Evolutionary conservation across 2,329 filamentous ascomycete genomes (phyloP).

Genomic region (Colletotrichum tanaceti): DNA sequence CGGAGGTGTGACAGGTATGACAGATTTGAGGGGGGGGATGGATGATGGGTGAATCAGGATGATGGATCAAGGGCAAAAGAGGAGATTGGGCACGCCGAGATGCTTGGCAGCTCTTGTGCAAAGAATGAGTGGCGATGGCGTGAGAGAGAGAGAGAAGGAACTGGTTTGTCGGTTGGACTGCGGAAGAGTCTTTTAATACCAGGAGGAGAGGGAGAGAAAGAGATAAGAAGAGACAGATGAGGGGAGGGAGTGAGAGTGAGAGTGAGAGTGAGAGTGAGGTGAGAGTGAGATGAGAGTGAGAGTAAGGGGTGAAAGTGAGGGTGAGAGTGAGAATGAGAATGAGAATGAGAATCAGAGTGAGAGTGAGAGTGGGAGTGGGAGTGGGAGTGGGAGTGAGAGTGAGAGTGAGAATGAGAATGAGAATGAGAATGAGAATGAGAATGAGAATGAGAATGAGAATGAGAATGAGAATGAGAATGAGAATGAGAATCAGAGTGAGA

Average conservation of each 20-base stretch:
- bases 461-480: background rate
- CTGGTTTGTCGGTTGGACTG: background rate
- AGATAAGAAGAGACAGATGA: too few relatives aligned
- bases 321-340: conserved; percentile 31
- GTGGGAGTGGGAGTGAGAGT: conserved; percentile 22
- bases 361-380: too few relatives aligned
- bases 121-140: conserved; percentile 12
- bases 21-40: too few relatives aligned
- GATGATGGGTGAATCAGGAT: too few relatives aligned
- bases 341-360: too few relatives aligned
- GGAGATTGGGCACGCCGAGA: background rate
- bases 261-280: too few relatives aligned
- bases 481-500: conserved; percentile 16
- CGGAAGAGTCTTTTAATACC: conserved; percentile 3
- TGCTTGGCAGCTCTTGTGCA: background rate
- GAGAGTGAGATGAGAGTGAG: conserved; percentile 15
- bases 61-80: background rate
- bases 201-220: too few relatives aligned
- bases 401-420: too few relatives aligned
- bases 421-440: background rate
- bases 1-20: conserved; percentile 5
- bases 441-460: background rate
- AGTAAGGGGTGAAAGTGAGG: too few relatives aligned
- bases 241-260: too few relatives aligned
- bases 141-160: background rate